phyloP scores from a whole-genome alignment of 192 early-diverging fungal species.

The Funneliformis mosseae region DNA sequence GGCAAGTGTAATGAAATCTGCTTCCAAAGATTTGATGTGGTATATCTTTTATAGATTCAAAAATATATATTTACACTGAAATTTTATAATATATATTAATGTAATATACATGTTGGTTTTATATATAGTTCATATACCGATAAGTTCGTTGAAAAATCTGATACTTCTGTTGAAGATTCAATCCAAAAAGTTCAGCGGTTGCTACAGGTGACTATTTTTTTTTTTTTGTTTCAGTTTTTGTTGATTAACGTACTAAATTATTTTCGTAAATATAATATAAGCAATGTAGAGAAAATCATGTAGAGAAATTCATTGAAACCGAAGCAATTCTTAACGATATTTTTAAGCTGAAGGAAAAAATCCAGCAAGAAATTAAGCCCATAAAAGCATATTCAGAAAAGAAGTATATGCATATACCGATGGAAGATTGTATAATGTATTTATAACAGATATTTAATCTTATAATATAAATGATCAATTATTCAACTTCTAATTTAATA shows the following conservation, averaged over 20 bases:
- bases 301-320: conserved; percentile 11
- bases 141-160: background rate
- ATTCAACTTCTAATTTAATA: background rate
- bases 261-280: background rate
- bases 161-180: background rate
- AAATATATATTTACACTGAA: background rate
- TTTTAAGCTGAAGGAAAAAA: background rate
- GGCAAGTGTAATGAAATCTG: background rate
- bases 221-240: background rate
- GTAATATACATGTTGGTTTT: background rate
- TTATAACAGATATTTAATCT: background rate
- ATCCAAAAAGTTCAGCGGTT: background rate
- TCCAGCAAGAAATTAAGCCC: background rate
- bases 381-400: background rate
- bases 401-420: conserved; percentile 11
- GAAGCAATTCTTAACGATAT: conserved; percentile 30
- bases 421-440: conserved; percentile 13
- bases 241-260: background rate
- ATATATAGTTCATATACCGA: background rate
- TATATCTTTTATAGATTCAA: background rate
- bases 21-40: conserved; percentile 9
- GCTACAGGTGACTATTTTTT: background rate
- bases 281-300: conserved; percentile 4
- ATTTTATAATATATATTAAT: background rate
- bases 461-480: background rate